Conservation (phyloP, 225 moss, liverwort and hornwort species). For the Anthoceros angustus region DNA sequence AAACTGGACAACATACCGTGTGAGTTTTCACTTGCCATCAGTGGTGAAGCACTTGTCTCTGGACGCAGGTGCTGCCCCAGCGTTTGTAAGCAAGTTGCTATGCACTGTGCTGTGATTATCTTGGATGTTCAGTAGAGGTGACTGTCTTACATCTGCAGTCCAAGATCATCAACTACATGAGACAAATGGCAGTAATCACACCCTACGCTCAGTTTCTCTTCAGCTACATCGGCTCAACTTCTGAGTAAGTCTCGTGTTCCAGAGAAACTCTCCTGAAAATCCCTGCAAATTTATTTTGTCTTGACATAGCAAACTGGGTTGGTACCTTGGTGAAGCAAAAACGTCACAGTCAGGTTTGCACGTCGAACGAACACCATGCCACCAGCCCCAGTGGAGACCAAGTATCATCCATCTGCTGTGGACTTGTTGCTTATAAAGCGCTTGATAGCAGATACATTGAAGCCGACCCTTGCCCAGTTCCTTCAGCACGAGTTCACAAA, state of each 20-base stretch:
- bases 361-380: slow-evolving; percentile 96
- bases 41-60: background rate
- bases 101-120: background rate
- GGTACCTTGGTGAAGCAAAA: slow-evolving; percentile 47
- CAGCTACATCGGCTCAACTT: slow-evolving; percentile 69
- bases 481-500: slow-evolving; percentile 80
- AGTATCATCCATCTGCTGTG: slow-evolving; percentile 93
- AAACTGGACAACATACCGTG: slow-evolving; percentile 91
- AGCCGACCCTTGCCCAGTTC: slow-evolving; percentile 50
- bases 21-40: slow-evolving; percentile 9
- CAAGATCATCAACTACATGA: slow-evolving; percentile 92
- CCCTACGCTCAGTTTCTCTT: slow-evolving; percentile 87
- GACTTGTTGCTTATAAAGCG: slow-evolving; percentile 84
- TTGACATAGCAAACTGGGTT: background rate
- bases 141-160: slow-evolving; percentile 28
- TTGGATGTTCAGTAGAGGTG: background rate
- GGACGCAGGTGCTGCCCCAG: background rate
- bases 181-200: slow-evolving; percentile 96
- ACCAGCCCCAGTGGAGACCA: slow-evolving; percentile 74
- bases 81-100: too few species aligned
- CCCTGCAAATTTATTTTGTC: background rate
- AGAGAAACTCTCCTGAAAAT: background rate
- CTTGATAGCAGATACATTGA: slow-evolving; percentile 70
- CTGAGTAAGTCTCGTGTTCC: slow-evolving; percentile 49
- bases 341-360: slow-evolving; percentile 73